These are phyloP conservation scores for Pyropia yezoensis DNA, from an alignment of 23 red algal genomes.

Conservation along the genomic window DNA sequence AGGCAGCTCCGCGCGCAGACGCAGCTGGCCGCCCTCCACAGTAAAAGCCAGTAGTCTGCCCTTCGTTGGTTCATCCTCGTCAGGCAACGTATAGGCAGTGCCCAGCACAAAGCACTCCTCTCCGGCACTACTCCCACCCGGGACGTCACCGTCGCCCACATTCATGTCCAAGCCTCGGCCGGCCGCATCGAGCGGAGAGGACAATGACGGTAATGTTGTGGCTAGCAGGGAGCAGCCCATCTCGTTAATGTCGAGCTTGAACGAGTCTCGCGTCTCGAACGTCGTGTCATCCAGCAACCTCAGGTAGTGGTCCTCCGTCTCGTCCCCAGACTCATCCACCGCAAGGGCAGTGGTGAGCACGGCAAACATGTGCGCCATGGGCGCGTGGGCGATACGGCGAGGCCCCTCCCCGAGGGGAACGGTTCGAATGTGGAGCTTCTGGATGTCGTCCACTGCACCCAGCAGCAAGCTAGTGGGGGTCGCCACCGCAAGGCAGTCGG, in stretches of 20 bases:
- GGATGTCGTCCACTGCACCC: constrained; percentile 91
- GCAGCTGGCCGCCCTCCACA: constrained; percentile 22
- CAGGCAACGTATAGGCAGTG: constrained; percentile 45
- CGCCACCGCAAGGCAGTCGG: constrained; percentile 83
- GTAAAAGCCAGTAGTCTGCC: constrained; percentile 72
- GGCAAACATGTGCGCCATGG: constrained; percentile 39
- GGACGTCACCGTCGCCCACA: constrained; percentile 12
- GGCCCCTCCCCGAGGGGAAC: constrained; percentile 78
- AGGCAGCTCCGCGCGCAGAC: constrained; percentile 50
- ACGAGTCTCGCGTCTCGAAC: constrained; percentile 46
- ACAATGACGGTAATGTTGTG: constrained; percentile 15
- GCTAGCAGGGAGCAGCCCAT: constrained; percentile 39
- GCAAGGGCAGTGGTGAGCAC: constrained; percentile 54
- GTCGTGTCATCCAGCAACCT: constrained; percentile 68
- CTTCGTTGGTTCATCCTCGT: constrained; percentile 52
- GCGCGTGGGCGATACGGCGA: constrained; percentile 78
- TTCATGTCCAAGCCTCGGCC: constrained; percentile 28
- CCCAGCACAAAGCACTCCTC: constrained; percentile 72
- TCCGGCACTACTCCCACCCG: too few species aligned
- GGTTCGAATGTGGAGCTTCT: constrained; percentile 87
- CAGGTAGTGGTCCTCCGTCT: constrained; percentile 39
- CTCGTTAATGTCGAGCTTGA: constrained; percentile 50
- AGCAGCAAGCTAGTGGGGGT: constrained; percentile 64
- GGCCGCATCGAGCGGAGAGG: too few species aligned
- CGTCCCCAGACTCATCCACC: constrained; percentile 35